Percentiles rank a stretch among this genome's conserved stretches.
Evolutionary conservation across 805 yeast species (phyloP).

Genomic region (Cephaloascus albidus): DNA sequence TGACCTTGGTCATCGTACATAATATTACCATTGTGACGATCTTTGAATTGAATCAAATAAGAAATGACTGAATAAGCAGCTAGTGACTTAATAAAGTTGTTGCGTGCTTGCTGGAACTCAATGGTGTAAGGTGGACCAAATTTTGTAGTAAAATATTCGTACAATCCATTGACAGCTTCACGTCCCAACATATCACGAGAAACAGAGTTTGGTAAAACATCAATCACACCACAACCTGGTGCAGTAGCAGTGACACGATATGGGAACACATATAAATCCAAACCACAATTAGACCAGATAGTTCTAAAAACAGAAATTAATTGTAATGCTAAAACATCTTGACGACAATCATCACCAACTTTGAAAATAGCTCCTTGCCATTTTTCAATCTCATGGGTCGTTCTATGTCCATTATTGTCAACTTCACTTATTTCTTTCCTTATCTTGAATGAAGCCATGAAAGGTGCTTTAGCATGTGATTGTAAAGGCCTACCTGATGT

Average conservation of each 20-base stretch:
- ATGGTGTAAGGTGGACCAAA: slow-evolving; percentile 91
- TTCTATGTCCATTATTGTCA: slow-evolving; percentile 23
- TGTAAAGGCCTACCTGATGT: slow-evolving; percentile 91
- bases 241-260: slow-evolving; percentile 96
- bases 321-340: slow-evolving; percentile 90
- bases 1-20: slow-evolving; percentile 96
- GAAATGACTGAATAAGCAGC: slow-evolving; percentile 94
- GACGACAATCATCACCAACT: slow-evolving; percentile 98
- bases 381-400: slow-evolving; percentile 39
- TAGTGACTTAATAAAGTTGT: slow-evolving; percentile 84
- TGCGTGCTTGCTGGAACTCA: slow-evolving; percentile 85
- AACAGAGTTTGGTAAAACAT: slow-evolving; percentile 89
- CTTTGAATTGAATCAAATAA: slow-evolving; percentile 86
- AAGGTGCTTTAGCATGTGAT: slow-evolving; percentile 98
- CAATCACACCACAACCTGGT: slow-evolving; percentile 98
- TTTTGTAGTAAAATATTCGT: slow-evolving; percentile 84
- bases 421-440: slow-evolving; percentile 42
- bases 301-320: slow-evolving; percentile 85
- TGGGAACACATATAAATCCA: slow-evolving; percentile 88
- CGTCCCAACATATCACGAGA: slow-evolving; percentile 98
- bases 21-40: slow-evolving; percentile 96
- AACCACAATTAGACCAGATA: slow-evolving; percentile 80
- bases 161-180: slow-evolving; percentile 95
- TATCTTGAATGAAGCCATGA: slow-evolving; percentile 91
- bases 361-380: slow-evolving; percentile 97